Percentiles rank a stretch among this genome's conserved stretches.
Evolutionary conservation across 495 filamentous ascomycete species (phyloP).

Genomic region (Pseudotulostoma volvatum): DNA sequence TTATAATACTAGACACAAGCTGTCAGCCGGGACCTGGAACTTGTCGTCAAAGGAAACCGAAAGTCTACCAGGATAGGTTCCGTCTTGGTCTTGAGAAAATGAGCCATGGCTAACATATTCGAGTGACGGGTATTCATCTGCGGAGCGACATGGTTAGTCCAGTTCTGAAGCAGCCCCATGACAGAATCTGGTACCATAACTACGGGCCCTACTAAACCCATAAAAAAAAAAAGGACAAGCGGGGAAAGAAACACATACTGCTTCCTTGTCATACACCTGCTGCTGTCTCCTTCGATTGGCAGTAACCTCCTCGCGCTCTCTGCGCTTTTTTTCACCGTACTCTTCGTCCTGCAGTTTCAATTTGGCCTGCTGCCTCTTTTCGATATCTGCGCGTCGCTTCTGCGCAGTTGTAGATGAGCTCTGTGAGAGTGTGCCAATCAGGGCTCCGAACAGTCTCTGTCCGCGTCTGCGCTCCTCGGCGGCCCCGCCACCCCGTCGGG

Average conservation of each 20-base stretch:
- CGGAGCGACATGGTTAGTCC: background rate
- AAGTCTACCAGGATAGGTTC: constrained; percentile 61
- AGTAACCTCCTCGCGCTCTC: constrained; percentile 43
- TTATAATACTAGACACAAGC: constrained; percentile 56
- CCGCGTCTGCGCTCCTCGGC: constrained; percentile 76
- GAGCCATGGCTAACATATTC: constrained; percentile 54
- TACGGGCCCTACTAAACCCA: background rate
- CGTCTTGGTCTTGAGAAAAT: constrained; percentile 55
- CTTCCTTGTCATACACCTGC: constrained; percentile 58
- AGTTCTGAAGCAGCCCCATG: background rate
- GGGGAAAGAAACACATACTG: constrained; percentile 47
- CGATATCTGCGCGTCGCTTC: constrained; percentile 72
- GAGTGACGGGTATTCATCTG: constrained; percentile 71
- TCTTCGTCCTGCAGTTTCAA: constrained; percentile 56
- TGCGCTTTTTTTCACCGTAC: constrained; percentile 49
- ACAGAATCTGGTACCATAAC: background rate
- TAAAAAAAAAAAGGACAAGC: background rate
- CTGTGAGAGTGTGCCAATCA: constrained; percentile 79
- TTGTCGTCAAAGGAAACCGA: constrained; percentile 1
- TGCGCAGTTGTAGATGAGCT: constrained; percentile 49
- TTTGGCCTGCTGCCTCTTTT: constrained; percentile 76
- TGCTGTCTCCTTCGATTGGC: constrained; percentile 49
- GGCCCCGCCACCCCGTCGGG: constrained; percentile 21
- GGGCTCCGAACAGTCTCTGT: constrained; percentile 74
- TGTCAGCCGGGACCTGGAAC: background rate